Evolutionary conservation across 2,329 filamentous ascomycete genomes (phyloP), one percentile per base, ranked within the genome.

Genomic region (Verticillium nonalfalfae): DNA sequence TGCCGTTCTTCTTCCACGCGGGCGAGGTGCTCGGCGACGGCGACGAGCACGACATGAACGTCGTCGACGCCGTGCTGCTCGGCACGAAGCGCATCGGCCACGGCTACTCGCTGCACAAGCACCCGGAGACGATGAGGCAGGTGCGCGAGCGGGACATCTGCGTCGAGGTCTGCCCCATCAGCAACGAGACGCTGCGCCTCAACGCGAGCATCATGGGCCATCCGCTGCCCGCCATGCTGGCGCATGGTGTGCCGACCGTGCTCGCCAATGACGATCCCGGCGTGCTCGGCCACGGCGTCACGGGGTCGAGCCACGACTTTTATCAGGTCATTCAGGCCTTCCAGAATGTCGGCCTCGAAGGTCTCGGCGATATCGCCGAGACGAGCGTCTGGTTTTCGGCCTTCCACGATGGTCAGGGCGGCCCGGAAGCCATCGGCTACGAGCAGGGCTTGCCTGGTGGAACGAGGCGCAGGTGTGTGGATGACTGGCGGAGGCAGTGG

Each of bases 1-100:
- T 96, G 18, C 91, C 92, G 1, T 94, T 95, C 78, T 93, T 93
- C 79, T 93, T 96, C 77, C 91, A 95, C 73, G 90, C 91, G 0
- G 92, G 91, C 66, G 91, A 95, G 74, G 89, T 85, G 50, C 83
- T 93, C 1, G 85, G 85, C 11, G 85, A 88, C 62, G 86, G 85
- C 31, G 82, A 86, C 66, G 75, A 75, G 3, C 80, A 82, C 0
- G 90, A 90, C 57, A 79, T 85, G 65, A 91, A 91, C 69, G 80
- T 91, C 9, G 91, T 90, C 72, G 91, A 96, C 73, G 90, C 90
- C 0, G 81, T 96, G 15, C 78, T 95, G 7, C 82, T 96, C 6
- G 91, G 91, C 1, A 91, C 90, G 1, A 80, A 91, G 56, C 84
- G 92, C 61, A 93, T 96, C 61, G 91, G 91, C 1, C 90, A 95